phyloP scores from a whole-genome alignment of 192 early-diverging fungal species.

The Coemansia sp. region DNA sequence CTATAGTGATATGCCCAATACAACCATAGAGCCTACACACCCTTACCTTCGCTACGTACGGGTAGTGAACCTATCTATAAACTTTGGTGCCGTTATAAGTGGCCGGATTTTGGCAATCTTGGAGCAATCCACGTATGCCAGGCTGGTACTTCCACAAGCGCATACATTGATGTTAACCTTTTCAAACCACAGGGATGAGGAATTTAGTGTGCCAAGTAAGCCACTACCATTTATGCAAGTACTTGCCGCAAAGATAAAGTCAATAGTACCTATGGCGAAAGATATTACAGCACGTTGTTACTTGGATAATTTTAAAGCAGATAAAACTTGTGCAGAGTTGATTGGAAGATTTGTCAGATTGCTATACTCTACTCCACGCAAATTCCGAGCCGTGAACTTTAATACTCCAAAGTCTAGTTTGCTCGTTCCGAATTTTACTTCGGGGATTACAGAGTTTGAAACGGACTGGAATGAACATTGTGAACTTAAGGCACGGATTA shows the following conservation, averaged over 20 bases:
- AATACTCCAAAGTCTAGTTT: background rate
- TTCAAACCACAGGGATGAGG: background rate
- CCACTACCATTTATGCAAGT: background rate
- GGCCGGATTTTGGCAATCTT: background rate
- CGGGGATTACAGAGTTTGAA: background rate
- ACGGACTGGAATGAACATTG: background rate
- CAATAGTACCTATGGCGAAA: background rate
- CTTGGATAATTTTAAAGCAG: background rate
- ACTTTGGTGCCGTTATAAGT: background rate
- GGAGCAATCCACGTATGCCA: background rate
- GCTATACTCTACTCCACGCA: background rate
- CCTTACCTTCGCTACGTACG: background rate
- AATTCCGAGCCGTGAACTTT: background rate
- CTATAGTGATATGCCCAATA: background rate
- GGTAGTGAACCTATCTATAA: background rate
- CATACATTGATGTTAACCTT: background rate
- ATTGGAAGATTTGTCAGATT: slow-evolving; percentile 4
- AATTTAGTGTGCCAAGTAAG: background rate
- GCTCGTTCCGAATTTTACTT: slow-evolving; percentile 1
- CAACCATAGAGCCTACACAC: background rate
- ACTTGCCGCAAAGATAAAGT: background rate
- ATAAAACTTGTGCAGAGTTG: background rate
- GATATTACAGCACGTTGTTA: background rate
- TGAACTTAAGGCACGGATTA: background rate
- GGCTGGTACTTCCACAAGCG: background rate